These are phyloP conservation scores for Paecilomyces variotii DNA, from an alignment of 2,329 filamentous ascomycete species.

Conservation along the genomic window DNA sequence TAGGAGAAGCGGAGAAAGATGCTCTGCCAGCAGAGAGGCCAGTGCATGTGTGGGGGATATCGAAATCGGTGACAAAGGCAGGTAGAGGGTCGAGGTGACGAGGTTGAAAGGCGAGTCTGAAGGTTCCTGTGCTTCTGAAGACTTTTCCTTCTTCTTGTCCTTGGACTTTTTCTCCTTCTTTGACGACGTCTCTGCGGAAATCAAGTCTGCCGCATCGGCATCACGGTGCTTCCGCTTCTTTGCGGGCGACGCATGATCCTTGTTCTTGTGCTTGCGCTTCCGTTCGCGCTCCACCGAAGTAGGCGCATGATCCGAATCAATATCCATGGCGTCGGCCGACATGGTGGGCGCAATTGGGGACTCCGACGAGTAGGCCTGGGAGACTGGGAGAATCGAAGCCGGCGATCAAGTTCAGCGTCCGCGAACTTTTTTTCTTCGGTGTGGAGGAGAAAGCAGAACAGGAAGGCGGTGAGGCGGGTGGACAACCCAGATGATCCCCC, in stretches of 20 bases:
- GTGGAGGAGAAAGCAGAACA: slow-evolving; percentile 4
- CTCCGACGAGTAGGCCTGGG: slow-evolving; percentile 7
- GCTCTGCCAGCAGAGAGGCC: slow-evolving; percentile 51
- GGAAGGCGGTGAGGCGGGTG: not conserved
- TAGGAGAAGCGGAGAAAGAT: slow-evolving; percentile 55
- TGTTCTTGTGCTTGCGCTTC: slow-evolving; percentile 39
- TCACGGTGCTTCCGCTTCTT: slow-evolving; percentile 36
- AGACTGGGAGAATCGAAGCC: not conserved
- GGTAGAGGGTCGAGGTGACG: slow-evolving; percentile 68
- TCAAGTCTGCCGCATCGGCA: slow-evolving; percentile 6
- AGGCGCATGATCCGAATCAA: slow-evolving; percentile 20
- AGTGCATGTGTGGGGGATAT: slow-evolving; percentile 46
- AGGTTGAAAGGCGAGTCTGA: slow-evolving; percentile 63
- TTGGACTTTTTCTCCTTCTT: slow-evolving; percentile 32
- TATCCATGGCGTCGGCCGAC: slow-evolving; percentile 34
- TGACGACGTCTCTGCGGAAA: slow-evolving; percentile 15
- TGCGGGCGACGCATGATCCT: slow-evolving; percentile 33
- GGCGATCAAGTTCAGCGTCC: slow-evolving; percentile 5
- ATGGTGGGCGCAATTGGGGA: slow-evolving; percentile 21
- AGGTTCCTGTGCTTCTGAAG: slow-evolving; percentile 16
- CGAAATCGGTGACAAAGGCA: slow-evolving; percentile 51
- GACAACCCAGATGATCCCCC: not conserved
- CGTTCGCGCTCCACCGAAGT: slow-evolving; percentile 24
- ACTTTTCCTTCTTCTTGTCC: slow-evolving; percentile 16
- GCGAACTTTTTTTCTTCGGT: slow-evolving; percentile 10